These are phyloP conservation scores for Vigna unguiculata DNA, from an alignment of 306 rosid species.

Conservation along the genomic window DNA sequence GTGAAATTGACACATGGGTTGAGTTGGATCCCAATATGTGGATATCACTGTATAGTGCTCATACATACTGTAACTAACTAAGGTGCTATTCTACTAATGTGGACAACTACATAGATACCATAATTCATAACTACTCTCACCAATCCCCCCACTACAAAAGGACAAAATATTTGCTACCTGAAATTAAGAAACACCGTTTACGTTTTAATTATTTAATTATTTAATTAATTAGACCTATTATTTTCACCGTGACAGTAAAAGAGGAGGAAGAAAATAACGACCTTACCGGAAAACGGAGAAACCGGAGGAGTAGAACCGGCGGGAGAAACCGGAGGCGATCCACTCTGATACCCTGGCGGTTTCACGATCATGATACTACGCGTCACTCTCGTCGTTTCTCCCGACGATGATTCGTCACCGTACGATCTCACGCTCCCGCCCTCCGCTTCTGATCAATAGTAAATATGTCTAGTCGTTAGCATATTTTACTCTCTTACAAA, in stretches of 20 bases:
- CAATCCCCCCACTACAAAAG: slow-evolving; percentile 21
- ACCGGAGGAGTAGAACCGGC: slow-evolving; percentile 88
- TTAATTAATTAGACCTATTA: no score
- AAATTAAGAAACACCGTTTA: slow-evolving; percentile 19
- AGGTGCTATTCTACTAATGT: background rate
- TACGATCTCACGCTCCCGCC: slow-evolving; percentile 60
- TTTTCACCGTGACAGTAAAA: slow-evolving; percentile 5
- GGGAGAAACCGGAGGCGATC: slow-evolving; percentile 83
- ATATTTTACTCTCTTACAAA: background rate
- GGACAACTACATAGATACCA: slow-evolving; percentile 33
- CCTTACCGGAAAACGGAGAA: slow-evolving; percentile 89
- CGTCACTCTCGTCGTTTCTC: slow-evolving; percentile 66
- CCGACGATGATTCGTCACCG: slow-evolving; percentile 56
- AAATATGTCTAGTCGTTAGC: slow-evolving; percentile 5
- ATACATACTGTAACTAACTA: background rate
- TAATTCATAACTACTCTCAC: slow-evolving; percentile 33
- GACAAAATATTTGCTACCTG: slow-evolving; percentile 44
- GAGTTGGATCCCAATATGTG: slow-evolving; percentile 18
- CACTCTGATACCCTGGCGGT: slow-evolving; percentile 76
- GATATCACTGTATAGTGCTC: background rate
- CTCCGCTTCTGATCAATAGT: slow-evolving; percentile 55
- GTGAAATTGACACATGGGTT: slow-evolving; percentile 34
- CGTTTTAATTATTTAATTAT: background rate
- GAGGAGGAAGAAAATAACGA: background rate
- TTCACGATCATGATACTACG: slow-evolving; percentile 91